These are phyloP conservation scores for Xylariaceae sp. DNA, from an alignment of 2,329 filamentous ascomycete genomes.

Conservation along the genomic window DNA sequence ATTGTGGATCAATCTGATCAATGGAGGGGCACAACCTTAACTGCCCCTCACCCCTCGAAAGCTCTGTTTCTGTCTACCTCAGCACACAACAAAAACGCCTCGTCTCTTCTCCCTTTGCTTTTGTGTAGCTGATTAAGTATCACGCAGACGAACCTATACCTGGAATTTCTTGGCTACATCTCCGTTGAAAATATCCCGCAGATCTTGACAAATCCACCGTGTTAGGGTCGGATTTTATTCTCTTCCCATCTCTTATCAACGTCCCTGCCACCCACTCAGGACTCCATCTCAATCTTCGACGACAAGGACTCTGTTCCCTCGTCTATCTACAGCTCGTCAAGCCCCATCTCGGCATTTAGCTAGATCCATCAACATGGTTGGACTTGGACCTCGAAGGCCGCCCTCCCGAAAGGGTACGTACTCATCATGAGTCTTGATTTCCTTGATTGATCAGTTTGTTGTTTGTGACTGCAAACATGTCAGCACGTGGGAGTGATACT, in stretches of 20 bases:
- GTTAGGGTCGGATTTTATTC: background rate
- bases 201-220: too few species aligned
- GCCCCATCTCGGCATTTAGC: background rate
- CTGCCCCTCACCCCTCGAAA: slow-evolving; percentile 1
- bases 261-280: background rate
- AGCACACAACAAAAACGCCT: background rate
- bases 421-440: background rate
- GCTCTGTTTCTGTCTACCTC: background rate
- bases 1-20: background rate
- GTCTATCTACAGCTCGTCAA: background rate
- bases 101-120: background rate
- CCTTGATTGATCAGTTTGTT: too few species aligned
- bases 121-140: slow-evolving; percentile 1
- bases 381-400: slow-evolving; percentile 45
- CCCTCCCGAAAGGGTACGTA: slow-evolving; percentile 63
- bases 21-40: slow-evolving; percentile 1
- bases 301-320: too few species aligned
- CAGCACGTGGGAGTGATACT: too few species aligned
- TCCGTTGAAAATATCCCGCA: background rate
- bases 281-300: background rate
- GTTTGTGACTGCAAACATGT: too few species aligned
- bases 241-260: background rate
- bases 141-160: background rate
- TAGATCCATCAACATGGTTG: slow-evolving; percentile 35
- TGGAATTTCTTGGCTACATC: background rate